A percentile compares a stretch with the other conserved stretches of the same genome.
These are phyloP conservation scores for Hyaloscypha variabilis DNA, from an alignment of 495 filamentous ascomycete genomes.

Conservation along the genomic window DNA sequence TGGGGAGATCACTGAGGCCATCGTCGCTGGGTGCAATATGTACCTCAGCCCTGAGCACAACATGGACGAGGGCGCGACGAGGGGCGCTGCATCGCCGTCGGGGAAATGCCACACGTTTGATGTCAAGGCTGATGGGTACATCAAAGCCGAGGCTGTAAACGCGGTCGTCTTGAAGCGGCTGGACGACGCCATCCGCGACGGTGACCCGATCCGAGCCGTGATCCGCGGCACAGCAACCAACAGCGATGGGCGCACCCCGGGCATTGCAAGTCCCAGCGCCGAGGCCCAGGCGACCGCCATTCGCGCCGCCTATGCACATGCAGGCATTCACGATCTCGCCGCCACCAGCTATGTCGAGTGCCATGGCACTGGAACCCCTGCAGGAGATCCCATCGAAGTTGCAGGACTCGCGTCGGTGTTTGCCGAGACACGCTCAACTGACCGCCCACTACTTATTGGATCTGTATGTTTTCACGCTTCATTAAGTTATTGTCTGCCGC, in stretches of 20 bases:
- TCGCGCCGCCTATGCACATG: slow-evolving; percentile 48
- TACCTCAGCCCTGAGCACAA: slow-evolving; percentile 17
- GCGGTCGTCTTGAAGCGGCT: slow-evolving; percentile 63
- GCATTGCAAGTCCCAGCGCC: slow-evolving; percentile 60
- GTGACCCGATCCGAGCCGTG: slow-evolving; percentile 62
- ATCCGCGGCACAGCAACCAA: slow-evolving; percentile 62
- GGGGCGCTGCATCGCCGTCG: slow-evolving; percentile 41
- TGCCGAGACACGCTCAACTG: slow-evolving; percentile 5
- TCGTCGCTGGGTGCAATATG: slow-evolving; percentile 39
- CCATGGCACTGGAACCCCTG: slow-evolving; percentile 37
- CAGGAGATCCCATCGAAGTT: slow-evolving; percentile 50
- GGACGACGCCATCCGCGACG: slow-evolving; percentile 53
- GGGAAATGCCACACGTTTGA: slow-evolving; percentile 48
- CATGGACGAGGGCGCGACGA: slow-evolving; percentile 32
- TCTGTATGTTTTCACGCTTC: slow-evolving; percentile 57
- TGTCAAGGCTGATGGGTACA: slow-evolving; percentile 64
- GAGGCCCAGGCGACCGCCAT: slow-evolving; percentile 61
- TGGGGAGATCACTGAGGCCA: slow-evolving; percentile 41
- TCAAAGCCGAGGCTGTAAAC: slow-evolving; percentile 63
- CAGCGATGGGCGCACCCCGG: slow-evolving; percentile 57
- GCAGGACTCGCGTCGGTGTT: slow-evolving; percentile 42
- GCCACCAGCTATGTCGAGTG: slow-evolving; percentile 21
- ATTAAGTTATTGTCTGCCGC: no score
- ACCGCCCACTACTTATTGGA: slow-evolving; percentile 44
- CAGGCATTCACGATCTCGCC: slow-evolving; percentile 20